Percentiles rank a stretch among this genome's conserved stretches.
Conservation (phyloP, 192 early-diverging fungal genomes). For the Kickxella alabastrina region DNA sequence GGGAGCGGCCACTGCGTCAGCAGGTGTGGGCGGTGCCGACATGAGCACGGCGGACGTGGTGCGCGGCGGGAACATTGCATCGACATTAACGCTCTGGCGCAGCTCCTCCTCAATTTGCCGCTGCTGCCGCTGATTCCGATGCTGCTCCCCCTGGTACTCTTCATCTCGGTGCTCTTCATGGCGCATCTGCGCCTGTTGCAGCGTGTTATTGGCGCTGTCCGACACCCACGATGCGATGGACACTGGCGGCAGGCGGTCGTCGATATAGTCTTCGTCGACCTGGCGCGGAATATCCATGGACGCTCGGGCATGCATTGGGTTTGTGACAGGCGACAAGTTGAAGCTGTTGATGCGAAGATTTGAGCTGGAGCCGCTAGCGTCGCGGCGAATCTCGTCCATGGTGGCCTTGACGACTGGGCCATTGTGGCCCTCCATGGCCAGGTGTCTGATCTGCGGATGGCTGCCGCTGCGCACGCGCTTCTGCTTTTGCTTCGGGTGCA, state of each 20-base stretch:
- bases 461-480: constrained; percentile 36
- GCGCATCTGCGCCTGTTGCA: no score
- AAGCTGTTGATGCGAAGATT: constrained; percentile 42
- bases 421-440: constrained; percentile 49
- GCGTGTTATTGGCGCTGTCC: no score
- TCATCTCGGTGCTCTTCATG: no score
- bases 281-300: neutral
- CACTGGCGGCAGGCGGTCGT: no score
- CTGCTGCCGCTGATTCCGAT: no score
- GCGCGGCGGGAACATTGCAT: constrained; percentile 48
- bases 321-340: constrained; percentile 6
- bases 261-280: no score
- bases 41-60: constrained; percentile 31
- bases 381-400: constrained; percentile 51
- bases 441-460: constrained; percentile 47
- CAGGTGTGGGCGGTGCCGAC: constrained; percentile 14
- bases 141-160: constrained; percentile 5
- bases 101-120: no score
- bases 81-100: no score
- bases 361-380: constrained; percentile 31
- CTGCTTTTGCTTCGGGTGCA: constrained; percentile 26
- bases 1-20: constrained; percentile 13
- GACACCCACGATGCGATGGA: no score
- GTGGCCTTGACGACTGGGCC: constrained; percentile 47
- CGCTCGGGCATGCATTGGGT: neutral